Evolutionary conservation across 2,329 filamentous ascomycete species (phyloP), one percentile per base, ranked within the genome.

Genomic region (Rachicladosporium sp.): DNA sequence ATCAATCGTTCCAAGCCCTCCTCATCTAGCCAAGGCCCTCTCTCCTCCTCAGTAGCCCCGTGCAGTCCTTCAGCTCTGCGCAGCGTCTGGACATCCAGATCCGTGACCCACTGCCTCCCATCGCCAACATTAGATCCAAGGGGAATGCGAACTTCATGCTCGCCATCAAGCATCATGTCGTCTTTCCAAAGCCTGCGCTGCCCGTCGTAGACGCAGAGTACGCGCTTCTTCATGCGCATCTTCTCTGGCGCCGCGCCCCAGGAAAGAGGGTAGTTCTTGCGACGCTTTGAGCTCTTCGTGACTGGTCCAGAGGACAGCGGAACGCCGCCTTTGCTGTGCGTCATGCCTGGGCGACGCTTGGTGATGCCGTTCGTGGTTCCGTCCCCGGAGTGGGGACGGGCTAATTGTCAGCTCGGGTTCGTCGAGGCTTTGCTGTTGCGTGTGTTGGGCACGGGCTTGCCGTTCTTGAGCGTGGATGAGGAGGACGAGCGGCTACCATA

Each of bases 141-240:
- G 61, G 78, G 78, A 60, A 94, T 71, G 55, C 89, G 85, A 30
- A 96, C 86, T 64, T 98, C 91, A 55, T 91, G 88, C 52, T 94
- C 87, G 10, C 83, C 87, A 51, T 88, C 86, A 36, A 98, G 78
- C 87, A 95, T 93, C 86, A 96, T 91, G 64, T 98, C 91, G 58
- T 98, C 91, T 68, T 96, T 96, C 74, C 84, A 91, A 36, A 98
- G 72, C 32, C 89, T 79, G 38, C 88, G 78, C 10, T 73, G 73
- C 1, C 91, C 91, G 56, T 96, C 87, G 54, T 93, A 98, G 12
- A 93, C 84, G 47, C 86, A 86, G 54, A 96, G 71, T 40, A 95
- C 86, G 21, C 91, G 83, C 75, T 95, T 95, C 76, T 93, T 95
- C 77, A 93, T 93, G 57, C 83, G 93, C 85, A 96, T 94, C 68